Conservation (phyloP, 306 rosid species). For the Urtica urens region DNA sequence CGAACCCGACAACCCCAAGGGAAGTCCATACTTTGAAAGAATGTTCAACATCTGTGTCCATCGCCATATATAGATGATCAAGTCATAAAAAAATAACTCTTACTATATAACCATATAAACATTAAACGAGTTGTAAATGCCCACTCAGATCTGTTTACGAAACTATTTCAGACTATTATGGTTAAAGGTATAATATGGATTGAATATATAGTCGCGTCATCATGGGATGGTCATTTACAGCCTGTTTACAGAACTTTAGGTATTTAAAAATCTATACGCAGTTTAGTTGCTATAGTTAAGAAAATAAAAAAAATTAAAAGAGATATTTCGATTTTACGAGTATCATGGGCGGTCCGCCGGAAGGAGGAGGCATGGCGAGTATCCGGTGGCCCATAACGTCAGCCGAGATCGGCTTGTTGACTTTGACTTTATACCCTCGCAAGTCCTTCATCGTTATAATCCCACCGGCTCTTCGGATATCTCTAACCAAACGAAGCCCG, state of each 20-base stretch:
- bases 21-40: conserved; percentile 46
- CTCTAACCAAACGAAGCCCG: conserved; percentile 49
- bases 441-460: conserved; percentile 49
- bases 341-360: conserved; percentile 74
- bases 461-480: conserved; percentile 61
- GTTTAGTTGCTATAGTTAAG: neutral
- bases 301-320: neutral
- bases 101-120: no score
- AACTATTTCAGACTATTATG: no score
- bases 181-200: no score
- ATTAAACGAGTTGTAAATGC: no score
- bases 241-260: no score
- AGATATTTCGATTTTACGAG: conserved; percentile 31
- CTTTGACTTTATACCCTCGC: conserved; percentile 34
- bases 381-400: conserved; percentile 41
- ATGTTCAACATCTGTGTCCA: conserved; percentile 67
- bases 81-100: no score
- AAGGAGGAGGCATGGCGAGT: conserved; percentile 79
- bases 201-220: no score
- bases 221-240: no score
- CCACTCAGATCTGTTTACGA: no score
- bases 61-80: no score
- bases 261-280: neutral
- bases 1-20: conserved; percentile 52
- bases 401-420: conserved; percentile 32